Evolutionary conservation across 2,329 filamentous ascomycete genomes (phyloP).

Genomic region (Botryotinia globosa): DNA sequence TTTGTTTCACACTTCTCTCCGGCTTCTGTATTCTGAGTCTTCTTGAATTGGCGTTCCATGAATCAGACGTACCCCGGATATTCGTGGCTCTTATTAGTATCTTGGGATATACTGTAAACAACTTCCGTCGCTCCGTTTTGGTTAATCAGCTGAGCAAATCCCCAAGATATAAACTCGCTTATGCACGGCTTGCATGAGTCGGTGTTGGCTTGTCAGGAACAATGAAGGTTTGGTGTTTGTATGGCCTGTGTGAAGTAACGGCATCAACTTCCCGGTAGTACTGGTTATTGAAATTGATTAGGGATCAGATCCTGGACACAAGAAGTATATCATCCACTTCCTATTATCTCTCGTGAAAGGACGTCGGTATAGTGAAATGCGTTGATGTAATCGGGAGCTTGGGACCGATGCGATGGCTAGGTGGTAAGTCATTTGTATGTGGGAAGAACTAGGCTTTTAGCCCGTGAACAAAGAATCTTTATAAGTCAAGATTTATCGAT

Average conservation of each 20-base stretch:
- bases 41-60: not conserved
- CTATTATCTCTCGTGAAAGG: not conserved
- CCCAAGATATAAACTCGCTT: slow-evolving; percentile 8
- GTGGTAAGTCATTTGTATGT: not conserved
- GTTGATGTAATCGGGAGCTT: not conserved
- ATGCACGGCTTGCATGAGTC: slow-evolving; percentile 13
- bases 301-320: not conserved
- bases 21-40: not conserved
- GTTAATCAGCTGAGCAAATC: not conserved
- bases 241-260: not conserved
- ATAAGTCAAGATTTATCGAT: not conserved
- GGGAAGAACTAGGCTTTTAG: not conserved
- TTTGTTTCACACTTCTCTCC: not conserved
- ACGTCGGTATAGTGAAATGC: not conserved
- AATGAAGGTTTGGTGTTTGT: not conserved
- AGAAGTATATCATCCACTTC: not conserved
- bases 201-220: not conserved
- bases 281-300: not conserved
- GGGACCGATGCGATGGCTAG: not conserved
- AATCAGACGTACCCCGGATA: not conserved
- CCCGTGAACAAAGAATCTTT: not conserved
- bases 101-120: not conserved
- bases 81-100: not conserved
- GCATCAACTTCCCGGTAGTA: not conserved
- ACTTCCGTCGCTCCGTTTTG: not conserved